phyloP scores from a whole-genome alignment of 768 basidiomycete genomes.

The Podaxis mareebaensis region DNA sequence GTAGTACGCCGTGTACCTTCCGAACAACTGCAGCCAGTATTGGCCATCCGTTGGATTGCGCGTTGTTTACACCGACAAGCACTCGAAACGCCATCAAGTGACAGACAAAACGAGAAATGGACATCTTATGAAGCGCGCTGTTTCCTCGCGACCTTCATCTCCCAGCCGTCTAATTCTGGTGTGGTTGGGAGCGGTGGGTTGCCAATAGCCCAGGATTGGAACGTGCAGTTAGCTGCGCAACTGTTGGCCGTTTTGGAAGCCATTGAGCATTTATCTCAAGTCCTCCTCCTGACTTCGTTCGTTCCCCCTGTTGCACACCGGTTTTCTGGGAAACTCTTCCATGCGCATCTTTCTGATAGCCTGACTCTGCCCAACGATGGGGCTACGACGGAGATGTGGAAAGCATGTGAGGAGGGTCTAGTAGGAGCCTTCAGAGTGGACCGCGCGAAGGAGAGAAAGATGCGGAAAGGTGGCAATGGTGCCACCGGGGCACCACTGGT shows the following conservation, averaged over 20 bases:
- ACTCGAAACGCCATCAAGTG: constrained; percentile 49
- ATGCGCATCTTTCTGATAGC: constrained; percentile 45
- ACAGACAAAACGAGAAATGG: constrained; percentile 69
- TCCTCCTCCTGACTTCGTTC: constrained; percentile 52
- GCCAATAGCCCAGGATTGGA: constrained; percentile 53
- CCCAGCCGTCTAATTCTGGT: constrained; percentile 21
- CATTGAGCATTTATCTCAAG: constrained; percentile 60
- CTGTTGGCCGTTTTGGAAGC: constrained; percentile 57
- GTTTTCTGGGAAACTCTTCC: constrained; percentile 65
- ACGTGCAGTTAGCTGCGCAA: constrained; percentile 71
- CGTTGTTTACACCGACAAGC: constrained; percentile 51
- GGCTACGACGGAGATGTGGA: constrained; percentile 41
- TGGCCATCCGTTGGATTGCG: constrained; percentile 67
- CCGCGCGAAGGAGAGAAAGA: constrained; percentile 38
- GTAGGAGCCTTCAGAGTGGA: constrained; percentile 51
- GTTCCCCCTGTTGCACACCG: constrained; percentile 46
- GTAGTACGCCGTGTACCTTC: constrained; percentile 46
- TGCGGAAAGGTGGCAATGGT: constrained; percentile 21
- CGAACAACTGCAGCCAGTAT: constrained; percentile 48
- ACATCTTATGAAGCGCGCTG: constrained; percentile 59
- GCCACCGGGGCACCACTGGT: not conserved
- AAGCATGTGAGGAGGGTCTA: constrained; percentile 47
- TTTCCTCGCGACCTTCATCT: constrained; percentile 53
- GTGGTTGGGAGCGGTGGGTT: constrained; percentile 18
- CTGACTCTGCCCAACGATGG: constrained; percentile 20